Evolutionary conservation across 768 basidiomycete species (phyloP), one percentile per base, ranked within the genome.

Genomic region (Paxillus involutus): DNA sequence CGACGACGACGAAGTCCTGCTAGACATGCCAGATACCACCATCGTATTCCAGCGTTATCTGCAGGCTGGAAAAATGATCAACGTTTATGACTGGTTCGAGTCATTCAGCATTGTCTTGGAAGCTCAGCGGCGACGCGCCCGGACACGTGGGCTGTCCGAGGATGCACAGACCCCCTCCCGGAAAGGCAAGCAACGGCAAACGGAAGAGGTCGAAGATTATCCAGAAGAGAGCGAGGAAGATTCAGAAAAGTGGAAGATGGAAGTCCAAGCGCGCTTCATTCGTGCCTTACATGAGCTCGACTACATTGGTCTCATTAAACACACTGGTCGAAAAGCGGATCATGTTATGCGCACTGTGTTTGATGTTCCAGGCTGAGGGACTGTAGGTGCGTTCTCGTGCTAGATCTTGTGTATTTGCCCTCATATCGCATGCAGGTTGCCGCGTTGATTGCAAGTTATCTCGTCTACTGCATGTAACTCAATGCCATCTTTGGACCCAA

Each of bases 281-380:
- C 80, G 88, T 16, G 83, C 89, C 11, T 63, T 93, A 66, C 91
- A 94, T 55, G 90, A 92, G 62, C 77, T 94, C 40, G 91, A 93
- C 63, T 85, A 83, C 61, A 69, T 92, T 33, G 91, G 91, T 8
- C 81, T 94, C 62, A 72, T 92, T 63, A 89, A 88, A 64, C 89
- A 89, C 57, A 91, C 88, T 0, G 82, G 85, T 42, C 76, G 89
- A 49, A 92, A 89, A 68, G 79, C 77, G 8, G 91, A 91, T 61
- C 90, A 91, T 71, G 82, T 93, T 44, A 62, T 85, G 59, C 75
- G 85, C 61, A 85, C 85, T 0, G 76, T 86, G 4, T 88, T 84
- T 58, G 89, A 90, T 14, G 55, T 57, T 21, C 39, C 55, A 0
- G 21, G 40, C 17, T 69, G 51, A 61, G 51, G 17, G 32, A 17